A percentile compares a stretch with the other conserved stretches of the same genome.
Evolutionary conservation across 2,329 filamentous ascomycete genomes (phyloP).

Genomic region (Whalleya microplaca): DNA sequence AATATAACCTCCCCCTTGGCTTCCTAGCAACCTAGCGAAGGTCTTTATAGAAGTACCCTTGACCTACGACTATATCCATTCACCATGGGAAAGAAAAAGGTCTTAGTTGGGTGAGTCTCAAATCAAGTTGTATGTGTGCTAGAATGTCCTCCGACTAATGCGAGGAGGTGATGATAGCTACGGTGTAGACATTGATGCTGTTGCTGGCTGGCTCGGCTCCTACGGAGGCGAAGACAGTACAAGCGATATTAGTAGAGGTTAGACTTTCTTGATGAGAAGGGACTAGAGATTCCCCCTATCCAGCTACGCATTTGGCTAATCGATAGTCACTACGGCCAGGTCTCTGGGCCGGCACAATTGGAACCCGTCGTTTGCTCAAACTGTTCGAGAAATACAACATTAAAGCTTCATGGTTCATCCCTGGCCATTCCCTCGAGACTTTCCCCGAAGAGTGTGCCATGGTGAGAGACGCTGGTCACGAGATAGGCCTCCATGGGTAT

Average conservation of each 20-base stretch:
- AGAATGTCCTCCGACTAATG: constrained; percentile 4
- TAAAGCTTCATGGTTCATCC: constrained; percentile 50
- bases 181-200: constrained; percentile 76
- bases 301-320: constrained; percentile 8
- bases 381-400: constrained; percentile 54
- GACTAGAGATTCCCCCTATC: not conserved
- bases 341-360: constrained; percentile 70
- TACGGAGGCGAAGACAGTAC: constrained; percentile 75
- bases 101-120: constrained; percentile 24
- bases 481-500: constrained; percentile 69
- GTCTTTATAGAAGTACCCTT: not conserved
- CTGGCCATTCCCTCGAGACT: constrained; percentile 64
- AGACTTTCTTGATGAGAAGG: not conserved
- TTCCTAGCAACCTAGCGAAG: not conserved
- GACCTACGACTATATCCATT: not conserved
- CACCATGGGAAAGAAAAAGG: constrained; percentile 28
- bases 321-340: constrained; percentile 29
- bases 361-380: constrained; percentile 68
- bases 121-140: not conserved
- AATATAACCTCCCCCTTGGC: too few relatives aligned
- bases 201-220: constrained; percentile 75
- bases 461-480: constrained; percentile 66
- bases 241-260: constrained; percentile 72
- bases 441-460: constrained; percentile 68
- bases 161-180: constrained; percentile 47